These are phyloP conservation scores for Eucommia ulmoides DNA, from an alignment of 257 asterid genomes.

Conservation along the genomic window DNA sequence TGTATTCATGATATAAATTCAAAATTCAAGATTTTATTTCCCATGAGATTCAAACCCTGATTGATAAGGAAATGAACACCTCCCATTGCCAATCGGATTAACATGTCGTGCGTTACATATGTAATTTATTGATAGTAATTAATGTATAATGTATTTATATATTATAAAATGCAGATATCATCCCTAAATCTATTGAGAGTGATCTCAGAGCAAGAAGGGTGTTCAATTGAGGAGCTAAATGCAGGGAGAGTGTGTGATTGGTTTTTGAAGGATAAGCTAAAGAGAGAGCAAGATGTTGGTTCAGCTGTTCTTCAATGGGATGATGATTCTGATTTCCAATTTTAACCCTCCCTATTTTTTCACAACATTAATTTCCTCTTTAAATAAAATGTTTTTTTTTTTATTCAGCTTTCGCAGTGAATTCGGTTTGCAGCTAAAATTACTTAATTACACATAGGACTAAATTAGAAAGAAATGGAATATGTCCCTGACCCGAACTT, in stretches of 20 bases:
- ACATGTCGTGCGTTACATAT: not conserved
- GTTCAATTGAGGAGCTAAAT: slow-evolving; percentile 63
- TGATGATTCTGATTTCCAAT: slow-evolving; percentile 41
- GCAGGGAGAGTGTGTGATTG: slow-evolving; percentile 79
- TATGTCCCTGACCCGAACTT: no score
- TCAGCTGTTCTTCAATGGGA: slow-evolving; percentile 79
- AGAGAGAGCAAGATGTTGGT: slow-evolving; percentile 57
- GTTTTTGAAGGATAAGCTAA: slow-evolving; percentile 70
- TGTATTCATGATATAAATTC: not conserved
- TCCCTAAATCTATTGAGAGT: slow-evolving; percentile 63
- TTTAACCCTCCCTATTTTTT: slow-evolving; percentile 7
- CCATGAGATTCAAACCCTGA: no score
- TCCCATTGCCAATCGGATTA: no score
- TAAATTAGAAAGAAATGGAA: no score
- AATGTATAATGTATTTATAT: no score
- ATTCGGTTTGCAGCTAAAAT: no score
- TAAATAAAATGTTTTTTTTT: no score
- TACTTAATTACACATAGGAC: no score
- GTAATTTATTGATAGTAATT: not conserved
- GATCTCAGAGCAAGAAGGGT: slow-evolving; percentile 73
- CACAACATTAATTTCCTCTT: not conserved
- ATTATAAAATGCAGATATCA: slow-evolving; percentile 78
- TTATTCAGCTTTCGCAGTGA: no score
- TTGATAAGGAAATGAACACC: no score
- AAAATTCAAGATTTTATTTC: not conserved